Conservation (phyloP, 257 asterid species). For the Solanum gracilifrons region DNA sequence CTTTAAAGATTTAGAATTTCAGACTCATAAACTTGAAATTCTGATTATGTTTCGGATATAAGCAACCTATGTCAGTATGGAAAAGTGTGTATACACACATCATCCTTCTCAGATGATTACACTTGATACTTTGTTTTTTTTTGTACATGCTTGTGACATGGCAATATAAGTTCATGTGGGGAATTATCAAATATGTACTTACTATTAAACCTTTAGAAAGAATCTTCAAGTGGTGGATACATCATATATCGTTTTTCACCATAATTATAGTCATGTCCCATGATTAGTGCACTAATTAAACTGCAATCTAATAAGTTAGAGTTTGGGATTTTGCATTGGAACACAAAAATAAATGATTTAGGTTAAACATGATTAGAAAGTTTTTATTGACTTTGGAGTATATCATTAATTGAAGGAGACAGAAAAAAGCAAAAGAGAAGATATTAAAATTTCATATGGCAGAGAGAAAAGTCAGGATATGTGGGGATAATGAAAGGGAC, state of each 20-base stretch:
- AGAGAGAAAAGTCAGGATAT: not conserved
- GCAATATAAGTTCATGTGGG: not conserved
- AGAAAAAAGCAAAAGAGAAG: not conserved
- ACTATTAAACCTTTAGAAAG: not conserved
- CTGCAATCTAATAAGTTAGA: not conserved
- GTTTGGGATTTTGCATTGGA: not conserved
- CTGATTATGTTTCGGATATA: not conserved
- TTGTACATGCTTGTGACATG: not conserved
- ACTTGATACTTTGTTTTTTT: not conserved
- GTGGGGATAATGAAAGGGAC: constrained; percentile 18
- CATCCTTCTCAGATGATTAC: not conserved
- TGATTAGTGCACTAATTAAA: not conserved
- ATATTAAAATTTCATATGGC: not conserved
- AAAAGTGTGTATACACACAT: not conserved
- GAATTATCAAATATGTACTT: not conserved
- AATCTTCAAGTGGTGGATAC: not conserved
- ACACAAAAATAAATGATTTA: not conserved
- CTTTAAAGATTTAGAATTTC: not conserved
- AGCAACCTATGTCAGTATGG: not conserved
- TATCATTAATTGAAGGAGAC: not conserved
- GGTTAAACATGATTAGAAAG: not conserved
- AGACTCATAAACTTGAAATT: not conserved
- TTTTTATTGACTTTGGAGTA: not conserved
- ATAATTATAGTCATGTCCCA: not conserved
- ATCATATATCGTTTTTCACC: not conserved